Base-by-base conservation (phyloP, 2,329 filamentous ascomycete genomes). In the Juglanconis sp. region DNA sequence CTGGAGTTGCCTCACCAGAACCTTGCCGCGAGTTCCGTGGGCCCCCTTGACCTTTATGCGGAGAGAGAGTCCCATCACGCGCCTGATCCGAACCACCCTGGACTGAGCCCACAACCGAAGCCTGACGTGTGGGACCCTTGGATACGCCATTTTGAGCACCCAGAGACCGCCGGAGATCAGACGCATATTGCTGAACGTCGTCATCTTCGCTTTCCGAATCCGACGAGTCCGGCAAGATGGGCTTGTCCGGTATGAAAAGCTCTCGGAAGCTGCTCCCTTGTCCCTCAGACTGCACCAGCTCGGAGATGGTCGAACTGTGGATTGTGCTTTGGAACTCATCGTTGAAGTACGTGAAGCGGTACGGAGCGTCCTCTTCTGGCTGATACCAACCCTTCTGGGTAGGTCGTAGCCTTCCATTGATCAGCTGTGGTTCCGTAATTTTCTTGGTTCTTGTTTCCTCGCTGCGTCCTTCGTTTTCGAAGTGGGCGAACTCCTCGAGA, bases 281-380 rank as follows among this genome's bases (percentile, higher is more conserved):
- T 15, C 61, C 61, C 51, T 63, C 61, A 0, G 91, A 88, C 66
- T 96, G 92, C 8, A 96, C 84, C 24, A 99, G 82, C 72, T 97
- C 95, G 2, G 92, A 96, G 60, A 99, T 96, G 0, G 90, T 95
- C 73, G 96, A 91, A 62, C 92, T 95, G 74, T 99, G 95, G 63
- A 99, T 96, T 0, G 95, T 99, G 73, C 91, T 96, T 68, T 92
- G 89, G 59, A 98, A 92, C 64, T 96, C 92, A 71, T 98, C 95
- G 73, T 98, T 98, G 81, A 99, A 99, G 74, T 99, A 99, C 0
- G 95, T 98, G 73, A 97, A 99, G 32, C 95, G 86, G 72, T 96
- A 98, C 0, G 95, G 95, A 0, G 89, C 87, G 65, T 97, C 94
- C 63, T 96, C 93, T 65, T 95, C 91, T 56, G 91, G 87, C 44